Evolutionary conservation across 75 land plant genomes (phyloP), one percentile per base, ranked within the genome.

Genomic region (Cupressus sempervirens): DNA sequence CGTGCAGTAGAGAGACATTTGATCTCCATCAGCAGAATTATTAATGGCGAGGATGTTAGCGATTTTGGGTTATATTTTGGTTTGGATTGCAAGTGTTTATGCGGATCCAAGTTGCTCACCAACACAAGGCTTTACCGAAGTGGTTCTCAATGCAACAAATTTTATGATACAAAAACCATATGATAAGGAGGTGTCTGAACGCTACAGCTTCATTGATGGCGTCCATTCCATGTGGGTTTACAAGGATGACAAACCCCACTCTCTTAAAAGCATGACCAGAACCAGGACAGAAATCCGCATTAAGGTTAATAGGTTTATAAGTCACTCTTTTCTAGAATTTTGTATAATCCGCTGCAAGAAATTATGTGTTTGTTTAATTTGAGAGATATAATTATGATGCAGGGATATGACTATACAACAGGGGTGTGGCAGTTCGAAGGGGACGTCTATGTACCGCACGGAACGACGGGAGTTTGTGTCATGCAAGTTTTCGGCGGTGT

Each of bases 391-490:
- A 18, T 13, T 43, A 43, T 43, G 58, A 0, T 38, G 62, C 38
- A 36, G 65, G 56, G 38, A n/a, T 34, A 34, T 46, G 30, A 14
- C 58, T 56, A 56, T 56, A 56, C 58, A 56, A 56, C 0, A 0
- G 58, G 58, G 3, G 20, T 56, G 58, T 87, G 90, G 90, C 90
- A 89, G 76, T 89, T 89, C 36, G 90, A 89, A 35, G 90, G 82
- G 2, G 85, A 89, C 29, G 56, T 81, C 16, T 89, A 56, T 70
- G 88, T 89, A 11, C 85, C 88, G n/a, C 46, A 38, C 80, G 82
- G 32, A 16, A 86, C 84, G 36, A 11, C 86, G 46, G 90, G 90
- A 9, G 80, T 84, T 2, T 84, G 81, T 56, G 84, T 91, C 16
- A 88, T 91, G 88, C 92, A 91, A n/a, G 81, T 88, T 1, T 87